phyloP scores from a whole-genome alignment of 768 basidiomycete genomes.

The Trametopsis cervina region DNA sequence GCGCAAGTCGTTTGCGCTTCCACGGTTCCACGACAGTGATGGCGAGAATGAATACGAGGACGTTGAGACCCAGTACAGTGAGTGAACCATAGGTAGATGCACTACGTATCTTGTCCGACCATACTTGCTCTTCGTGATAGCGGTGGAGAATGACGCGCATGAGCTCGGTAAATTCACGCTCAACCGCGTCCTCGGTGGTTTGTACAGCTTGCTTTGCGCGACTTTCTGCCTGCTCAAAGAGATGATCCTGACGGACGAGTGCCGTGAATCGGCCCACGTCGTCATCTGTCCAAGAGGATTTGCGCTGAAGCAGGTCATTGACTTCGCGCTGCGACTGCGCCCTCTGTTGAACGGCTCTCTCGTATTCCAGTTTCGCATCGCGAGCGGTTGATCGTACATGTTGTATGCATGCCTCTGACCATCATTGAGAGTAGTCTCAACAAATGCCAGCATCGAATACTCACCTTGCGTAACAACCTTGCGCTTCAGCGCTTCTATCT shows the following conservation, averaged over 20 bases:
- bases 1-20: slow-evolving; percentile 82
- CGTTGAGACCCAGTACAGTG: slow-evolving; percentile 78
- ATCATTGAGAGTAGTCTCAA: neutral
- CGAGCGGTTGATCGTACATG: slow-evolving; percentile 59
- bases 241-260: slow-evolving; percentile 86
- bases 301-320: slow-evolving; percentile 91
- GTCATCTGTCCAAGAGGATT: slow-evolving; percentile 84
- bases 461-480: slow-evolving; percentile 78
- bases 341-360: slow-evolving; percentile 70
- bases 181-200: slow-evolving; percentile 72
- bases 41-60: slow-evolving; percentile 85
- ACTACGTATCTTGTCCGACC: slow-evolving; percentile 98
- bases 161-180: slow-evolving; percentile 80
- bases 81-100: slow-evolving; percentile 91
- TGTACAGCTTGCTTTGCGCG: slow-evolving; percentile 61
- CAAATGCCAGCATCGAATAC: slow-evolving; percentile 17
- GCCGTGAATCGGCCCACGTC: slow-evolving; percentile 87
- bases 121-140: slow-evolving; percentile 98
- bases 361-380: slow-evolving; percentile 68
- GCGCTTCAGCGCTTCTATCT: slow-evolving; percentile 76
- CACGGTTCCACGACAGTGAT: slow-evolving; percentile 93
- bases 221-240: slow-evolving; percentile 73
- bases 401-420: slow-evolving; percentile 66
- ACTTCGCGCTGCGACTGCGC: slow-evolving; percentile 90
- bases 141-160: slow-evolving; percentile 85